A percentile compares a stretch with the other conserved stretches of the same genome.
Conservation (phyloP, 2,329 filamentous ascomycete genomes). For the Triangularia verruculosa region DNA sequence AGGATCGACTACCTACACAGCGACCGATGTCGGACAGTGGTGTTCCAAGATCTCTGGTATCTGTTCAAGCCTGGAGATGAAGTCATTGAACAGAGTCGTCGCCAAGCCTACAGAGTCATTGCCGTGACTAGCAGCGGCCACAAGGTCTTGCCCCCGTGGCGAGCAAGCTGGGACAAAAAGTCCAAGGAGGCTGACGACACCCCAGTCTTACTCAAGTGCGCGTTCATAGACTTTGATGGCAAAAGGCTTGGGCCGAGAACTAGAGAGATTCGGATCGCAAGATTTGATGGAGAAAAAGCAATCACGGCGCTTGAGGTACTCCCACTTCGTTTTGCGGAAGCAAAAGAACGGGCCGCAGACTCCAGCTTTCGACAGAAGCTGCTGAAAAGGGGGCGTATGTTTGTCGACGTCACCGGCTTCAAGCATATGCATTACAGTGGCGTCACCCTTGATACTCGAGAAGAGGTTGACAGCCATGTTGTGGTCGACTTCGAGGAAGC, state of each 20-base stretch:
- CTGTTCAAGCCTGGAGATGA: conserved; percentile 31
- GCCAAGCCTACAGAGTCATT: conserved; percentile 31
- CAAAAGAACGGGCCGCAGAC: neutral
- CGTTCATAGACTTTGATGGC: conserved; percentile 36
- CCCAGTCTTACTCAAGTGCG: conserved; percentile 22
- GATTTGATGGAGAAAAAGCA: conserved; percentile 29
- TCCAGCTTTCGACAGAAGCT: conserved; percentile 19
- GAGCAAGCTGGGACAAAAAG: neutral
- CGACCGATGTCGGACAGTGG: conserved; percentile 11
- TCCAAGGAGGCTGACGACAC: neutral
- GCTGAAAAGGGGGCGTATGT: conserved; percentile 25
- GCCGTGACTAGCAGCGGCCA: conserved; percentile 11
- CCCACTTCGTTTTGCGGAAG: conserved; percentile 25
- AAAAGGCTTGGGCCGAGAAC: conserved; percentile 29
- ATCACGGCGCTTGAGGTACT: conserved; percentile 30
- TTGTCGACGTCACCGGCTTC: conserved; percentile 21
- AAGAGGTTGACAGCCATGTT: conserved; percentile 34
- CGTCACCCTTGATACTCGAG: conserved; percentile 22
- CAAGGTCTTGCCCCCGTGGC: neutral
- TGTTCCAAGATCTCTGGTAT: conserved; percentile 32
- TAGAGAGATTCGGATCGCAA: conserved; percentile 23
- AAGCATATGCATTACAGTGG: conserved; percentile 33
- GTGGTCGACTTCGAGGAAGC: conserved; percentile 33
- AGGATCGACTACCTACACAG: conserved; percentile 15
- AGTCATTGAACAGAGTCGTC: conserved; percentile 20